A percentile compares a stretch with the other conserved stretches of the same genome.
Evolutionary conservation across 805 yeast genomes (phyloP).

Genomic region (Lipomyces yamadae): DNA sequence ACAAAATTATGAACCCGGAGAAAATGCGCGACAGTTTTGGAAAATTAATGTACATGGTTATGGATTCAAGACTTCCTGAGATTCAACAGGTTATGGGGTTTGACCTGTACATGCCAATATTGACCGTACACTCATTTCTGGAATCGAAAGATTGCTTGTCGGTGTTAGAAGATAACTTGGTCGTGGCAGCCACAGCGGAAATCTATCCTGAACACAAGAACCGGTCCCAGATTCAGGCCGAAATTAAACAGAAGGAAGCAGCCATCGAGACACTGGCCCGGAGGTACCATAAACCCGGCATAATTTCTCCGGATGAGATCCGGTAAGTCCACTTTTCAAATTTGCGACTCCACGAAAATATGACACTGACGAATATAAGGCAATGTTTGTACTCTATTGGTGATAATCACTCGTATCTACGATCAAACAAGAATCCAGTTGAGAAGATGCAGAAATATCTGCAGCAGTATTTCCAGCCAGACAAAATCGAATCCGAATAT

Average conservation of each 20-base stretch:
- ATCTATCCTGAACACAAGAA: conserved; percentile 64
- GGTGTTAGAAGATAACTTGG: conserved; percentile 61
- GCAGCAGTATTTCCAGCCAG: conserved; percentile 54
- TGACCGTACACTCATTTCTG: conserved; percentile 60
- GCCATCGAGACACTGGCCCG: conserved; percentile 66
- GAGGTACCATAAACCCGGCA: conserved; percentile 51
- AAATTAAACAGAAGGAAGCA: conserved; percentile 68
- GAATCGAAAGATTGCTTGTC: conserved; percentile 48
- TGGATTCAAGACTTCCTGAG: conserved; percentile 80
- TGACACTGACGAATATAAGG: not conserved
- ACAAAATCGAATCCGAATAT: conserved; percentile 40
- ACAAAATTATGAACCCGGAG: conserved; percentile 84
- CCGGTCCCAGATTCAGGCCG: conserved; percentile 58
- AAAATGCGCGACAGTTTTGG: conserved; percentile 80
- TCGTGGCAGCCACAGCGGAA: conserved; percentile 69
- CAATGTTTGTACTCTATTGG: conserved; percentile 78
- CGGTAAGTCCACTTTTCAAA: conserved; percentile 42
- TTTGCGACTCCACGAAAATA: not conserved
- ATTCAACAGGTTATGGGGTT: conserved; percentile 73
- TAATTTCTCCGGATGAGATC: conserved; percentile 61
- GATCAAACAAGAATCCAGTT: conserved; percentile 71
- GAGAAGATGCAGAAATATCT: conserved; percentile 62
- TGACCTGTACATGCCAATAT: conserved; percentile 72
- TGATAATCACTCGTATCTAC: conserved; percentile 73
- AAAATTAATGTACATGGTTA: conserved; percentile 75